Base-by-base conservation (phyloP, 164 flowering plant genomes). In the Chimonanthus praecox region DNA sequence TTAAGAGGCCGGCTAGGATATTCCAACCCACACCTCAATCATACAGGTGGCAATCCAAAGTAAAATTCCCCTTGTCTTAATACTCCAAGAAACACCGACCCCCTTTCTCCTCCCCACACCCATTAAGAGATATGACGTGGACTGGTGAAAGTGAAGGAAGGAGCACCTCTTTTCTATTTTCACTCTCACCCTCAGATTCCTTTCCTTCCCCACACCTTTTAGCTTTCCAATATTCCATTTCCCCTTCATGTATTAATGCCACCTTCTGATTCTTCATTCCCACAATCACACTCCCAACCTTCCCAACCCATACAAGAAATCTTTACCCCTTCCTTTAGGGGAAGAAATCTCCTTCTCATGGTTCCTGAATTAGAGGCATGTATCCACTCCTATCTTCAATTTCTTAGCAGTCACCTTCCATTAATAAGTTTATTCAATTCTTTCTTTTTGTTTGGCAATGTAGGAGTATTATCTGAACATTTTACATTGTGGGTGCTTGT, bases 171-270 rank as follows among this genome's bases (percentile, higher is more conserved):
- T 69, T 74, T 76, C 15, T 16, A 16, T 33, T 47, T 47, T 58
- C 68, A 49, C 69, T 54, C 45, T 10, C 21, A 16, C 11, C 58
- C 13, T 49, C 45, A 43, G 89, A 89, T 89, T 89, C 95, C 80
- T 90, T 84, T 47, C 89, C 84, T 86, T 88, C 71, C 89, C 92
- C 92, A 89, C 86, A 78, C 72, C 78, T 76, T 85, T 72, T 75
- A 70, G 82, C 85, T 84, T 86, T 84, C 76, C 79, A 77, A 84
- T 85, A 89, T 67, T 47, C 73, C 69, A 44, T 33, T 82, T 33
- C 33, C 33, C 73, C 20, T 69, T 62, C 74, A 16, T 73, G 78
- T 79, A 77, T 85, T 76, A 74, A 78, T 80, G 77, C 81, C 85
- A 82, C 64, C 77, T 65, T 49, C 74, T 83, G 83, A 80, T 83